Evolutionary conservation across 805 yeast species (phyloP), one percentile per base, ranked within the genome.

Genomic region (Kazachstania africana): DNA sequence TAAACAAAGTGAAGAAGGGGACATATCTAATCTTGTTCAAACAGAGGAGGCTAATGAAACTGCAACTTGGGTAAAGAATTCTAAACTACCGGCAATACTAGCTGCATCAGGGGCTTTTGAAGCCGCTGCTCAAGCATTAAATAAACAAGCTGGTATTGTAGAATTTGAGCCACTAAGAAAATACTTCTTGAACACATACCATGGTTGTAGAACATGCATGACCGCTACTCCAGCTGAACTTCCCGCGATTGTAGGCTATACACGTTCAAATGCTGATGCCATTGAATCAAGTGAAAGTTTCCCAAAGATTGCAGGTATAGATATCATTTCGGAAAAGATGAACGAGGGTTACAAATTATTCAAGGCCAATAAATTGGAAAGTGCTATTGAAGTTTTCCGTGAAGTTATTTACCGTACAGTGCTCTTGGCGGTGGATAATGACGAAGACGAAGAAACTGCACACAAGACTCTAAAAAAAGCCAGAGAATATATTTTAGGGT

Each of bases 61-160:
- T 20, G 76, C 77, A 4, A 57, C 59, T 36, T 93, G 99, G 98
- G 70, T 82, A 19, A 78, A 88, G 43, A 83, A 80, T 57, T 81
- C 95, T 12, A 80, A 78, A 40, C 70, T 87, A 34, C 84, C 96
- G 4, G 96, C 95, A 19, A 84, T 83, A 17, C 82, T 84, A 46
- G 85, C 79, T 48, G 96, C 98, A 2, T 85, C 95, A 3, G 99
- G 99, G 46, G 81, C 93, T 4, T 88, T 88, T 53, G 96, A 85
- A 43, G 80, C 88, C 33, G 99, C 97, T 24, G 91, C 95, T 24
- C 93, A 85, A 48, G 71, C 93, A 51, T 69, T 91, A 47, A 75
- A 78, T 63, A 79, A 88, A 49, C 98, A 93, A 59, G 66, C 78
- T 27, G 98, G 96, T 46, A 72, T 83, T 31, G 77, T 72, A 17